Base-by-base conservation (phyloP, 169 alveolate genomes). In the Plasmodium vivax region DNA sequence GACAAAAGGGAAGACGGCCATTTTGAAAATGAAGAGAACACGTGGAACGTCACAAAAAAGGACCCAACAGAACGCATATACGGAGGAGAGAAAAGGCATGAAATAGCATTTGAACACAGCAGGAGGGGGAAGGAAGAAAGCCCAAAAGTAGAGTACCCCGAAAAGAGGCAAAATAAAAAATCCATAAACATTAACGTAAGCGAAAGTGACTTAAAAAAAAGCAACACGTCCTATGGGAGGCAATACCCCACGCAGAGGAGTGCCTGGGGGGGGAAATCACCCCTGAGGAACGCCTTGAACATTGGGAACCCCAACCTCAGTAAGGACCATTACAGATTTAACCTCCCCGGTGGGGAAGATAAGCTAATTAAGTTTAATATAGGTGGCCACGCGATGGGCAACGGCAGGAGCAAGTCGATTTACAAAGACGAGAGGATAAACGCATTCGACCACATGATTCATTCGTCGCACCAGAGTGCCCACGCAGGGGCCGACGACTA, bases 1-100 rank as follows among this genome's bases (percentile, higher is more conserved):
- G 38, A n/a, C 41, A 90, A 79, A 71, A 90, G 82, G 62, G 94
- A 90, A 38, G 68, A 84, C 45, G 47, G 34, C n/a, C 51, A 80
- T 82, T 80, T 90, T 62, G 83, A 43, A 81, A 90, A 82, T 23
- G 84, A 72, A 30, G 84, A 82, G n/a, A 81, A 81, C 54, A 81
- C 43, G 51, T 27, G 34, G 43, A 62, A 7, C 6, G 32, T 51
- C 41, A 16, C 85, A n/a, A 16, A 71, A 41, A 19, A 38, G 43
- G 30, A 81, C 54, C 36, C 19, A 16, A 30, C 14, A 6, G 32
- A 7, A 16, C 16, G 68, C 9, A 90, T 23, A 32, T 56, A 68
- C 23, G 43, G 83, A 71, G n/a, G 27, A 43, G 56, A 58, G 43
- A 75, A 72, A 27, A 90, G 83, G 47, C 73, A 90, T 81, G 92